Percentiles rank a stretch among this genome's conserved stretches.
Evolutionary conservation across 169 alveolate genomes (phyloP).

Genomic region (Plasmodium gaboni): DNA sequence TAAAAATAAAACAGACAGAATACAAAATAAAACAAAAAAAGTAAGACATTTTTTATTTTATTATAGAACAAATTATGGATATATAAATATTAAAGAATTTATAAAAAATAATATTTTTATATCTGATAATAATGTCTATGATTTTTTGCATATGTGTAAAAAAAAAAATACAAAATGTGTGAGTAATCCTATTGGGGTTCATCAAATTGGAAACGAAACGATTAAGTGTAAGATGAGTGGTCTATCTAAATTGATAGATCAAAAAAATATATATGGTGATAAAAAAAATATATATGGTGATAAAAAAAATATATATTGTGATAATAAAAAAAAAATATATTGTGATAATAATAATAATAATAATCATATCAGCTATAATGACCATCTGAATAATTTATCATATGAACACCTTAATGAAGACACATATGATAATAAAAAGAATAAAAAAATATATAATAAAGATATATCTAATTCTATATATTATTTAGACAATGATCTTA

Average conservation of each 20-base stretch:
- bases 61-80: conserved; percentile 51
- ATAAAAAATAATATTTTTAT: conserved; percentile 60
- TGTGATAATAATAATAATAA: too few species aligned
- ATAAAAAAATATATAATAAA: too few species aligned
- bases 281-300: too few species aligned
- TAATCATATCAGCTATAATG: not conserved
- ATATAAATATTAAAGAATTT: conserved; percentile 45
- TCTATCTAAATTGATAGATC: too few species aligned
- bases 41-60: conserved; percentile 34
- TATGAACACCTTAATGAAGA: not conserved
- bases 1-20: conserved; percentile 39
- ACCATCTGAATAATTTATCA: not conserved
- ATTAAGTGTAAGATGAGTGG: not conserved
- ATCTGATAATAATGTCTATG: conserved; percentile 27
- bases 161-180: too few species aligned
- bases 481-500: conserved; percentile 39
- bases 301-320: not conserved
- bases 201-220: too few species aligned
- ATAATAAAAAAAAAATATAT: too few species aligned
- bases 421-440: not conserved
- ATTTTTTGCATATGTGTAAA: conserved; percentile 11
- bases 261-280: too few species aligned
- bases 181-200: too few species aligned
- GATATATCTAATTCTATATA: conserved; percentile 39
- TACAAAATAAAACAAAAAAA: conserved; percentile 64